Evolutionary conservation across 2,329 filamentous ascomycete genomes (phyloP).

Genomic region (Dendryphion nanum): DNA sequence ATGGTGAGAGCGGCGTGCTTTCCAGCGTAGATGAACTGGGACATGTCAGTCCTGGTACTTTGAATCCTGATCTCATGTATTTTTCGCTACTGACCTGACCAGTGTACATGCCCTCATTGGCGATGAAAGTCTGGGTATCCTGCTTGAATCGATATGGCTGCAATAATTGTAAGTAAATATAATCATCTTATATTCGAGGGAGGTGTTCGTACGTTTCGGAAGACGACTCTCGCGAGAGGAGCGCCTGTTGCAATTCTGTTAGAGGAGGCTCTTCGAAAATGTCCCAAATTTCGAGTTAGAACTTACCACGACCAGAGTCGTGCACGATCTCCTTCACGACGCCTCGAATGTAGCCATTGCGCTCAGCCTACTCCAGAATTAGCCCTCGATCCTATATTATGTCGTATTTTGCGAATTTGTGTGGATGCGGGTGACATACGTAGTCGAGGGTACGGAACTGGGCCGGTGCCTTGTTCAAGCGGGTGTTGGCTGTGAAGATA

Average conservation of each 20-base stretch:
- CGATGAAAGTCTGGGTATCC: conserved; percentile 98
- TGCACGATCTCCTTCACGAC: conserved; percentile 99
- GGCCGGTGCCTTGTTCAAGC: conserved; percentile 88
- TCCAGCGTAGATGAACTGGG: conserved; percentile 92
- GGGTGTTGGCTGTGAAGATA: conserved; percentile 67
- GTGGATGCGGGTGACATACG: conserved; percentile 39
- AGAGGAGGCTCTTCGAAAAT: conserved; percentile 1
- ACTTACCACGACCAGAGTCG: conserved; percentile 90
- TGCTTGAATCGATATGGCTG: conserved; percentile 94
- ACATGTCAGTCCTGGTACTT: conserved; percentile 15
- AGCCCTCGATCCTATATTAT: conserved; percentile 30
- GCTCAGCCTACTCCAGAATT: conserved; percentile 59
- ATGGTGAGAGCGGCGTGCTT: conserved; percentile 97
- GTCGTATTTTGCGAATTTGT: conserved; percentile 16
- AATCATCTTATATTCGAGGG: conserved; percentile 2
- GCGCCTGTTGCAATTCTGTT: conserved; percentile 41
- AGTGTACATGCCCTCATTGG: conserved; percentile 99
- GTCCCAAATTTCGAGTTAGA: conserved; percentile 1
- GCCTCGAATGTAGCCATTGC: conserved; percentile 96
- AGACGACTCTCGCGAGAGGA: conserved; percentile 92
- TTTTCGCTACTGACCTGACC: conserved; percentile 61
- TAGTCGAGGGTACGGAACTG: conserved; percentile 97
- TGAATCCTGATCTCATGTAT: background rate
- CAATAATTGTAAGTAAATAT: conserved; percentile 15
- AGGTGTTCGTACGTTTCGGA: conserved; percentile 66